These are phyloP conservation scores for Saprolegnia parasitica DNA, from an alignment of 352 stramenopile genomes.

Conservation along the genomic window DNA sequence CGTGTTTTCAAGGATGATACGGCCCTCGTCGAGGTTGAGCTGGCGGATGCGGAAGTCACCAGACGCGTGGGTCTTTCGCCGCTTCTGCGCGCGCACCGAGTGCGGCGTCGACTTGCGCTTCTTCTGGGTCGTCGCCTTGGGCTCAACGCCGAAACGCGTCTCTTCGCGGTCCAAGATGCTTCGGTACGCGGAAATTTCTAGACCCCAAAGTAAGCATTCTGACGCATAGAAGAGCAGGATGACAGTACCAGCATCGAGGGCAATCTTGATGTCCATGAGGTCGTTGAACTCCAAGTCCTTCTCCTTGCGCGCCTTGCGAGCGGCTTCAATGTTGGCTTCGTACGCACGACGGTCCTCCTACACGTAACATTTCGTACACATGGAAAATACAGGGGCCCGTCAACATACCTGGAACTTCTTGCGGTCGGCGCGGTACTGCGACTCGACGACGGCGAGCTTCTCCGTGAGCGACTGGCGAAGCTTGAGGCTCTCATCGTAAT, in stretches of 20 bases:
- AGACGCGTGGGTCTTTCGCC: constrained; percentile 32
- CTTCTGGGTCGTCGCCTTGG: constrained; percentile 9
- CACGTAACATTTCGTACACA: not conserved
- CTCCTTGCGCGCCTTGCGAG: constrained; percentile 58
- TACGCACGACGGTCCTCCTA: constrained; percentile 67
- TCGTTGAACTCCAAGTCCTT: constrained; percentile 83
- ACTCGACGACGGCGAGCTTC: constrained; percentile 73
- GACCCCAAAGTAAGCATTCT: constrained; percentile 34
- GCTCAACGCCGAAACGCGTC: constrained; percentile 45
- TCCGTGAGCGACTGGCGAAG: constrained; percentile 66
- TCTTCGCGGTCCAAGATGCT: constrained; percentile 79
- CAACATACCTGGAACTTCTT: constrained; percentile 50
- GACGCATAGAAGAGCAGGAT: constrained; percentile 23
- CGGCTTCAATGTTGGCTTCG: constrained; percentile 60
- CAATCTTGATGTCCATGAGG: constrained; percentile 84
- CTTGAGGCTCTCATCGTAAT: constrained; percentile 77
- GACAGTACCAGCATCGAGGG: constrained; percentile 27
- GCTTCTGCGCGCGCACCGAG: constrained; percentile 12
- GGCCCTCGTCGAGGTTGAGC: constrained; percentile 68
- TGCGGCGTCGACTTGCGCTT: constrained; percentile 53
- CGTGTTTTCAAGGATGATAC: constrained; percentile 72
- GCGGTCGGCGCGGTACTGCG: constrained; percentile 69
- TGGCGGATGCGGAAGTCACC: constrained; percentile 50
- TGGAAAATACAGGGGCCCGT: not conserved
- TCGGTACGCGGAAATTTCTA: constrained; percentile 75